phyloP scores from a whole-genome alignment of 352 stramenopile genomes.

The Globisporangium megalacanthum region DNA sequence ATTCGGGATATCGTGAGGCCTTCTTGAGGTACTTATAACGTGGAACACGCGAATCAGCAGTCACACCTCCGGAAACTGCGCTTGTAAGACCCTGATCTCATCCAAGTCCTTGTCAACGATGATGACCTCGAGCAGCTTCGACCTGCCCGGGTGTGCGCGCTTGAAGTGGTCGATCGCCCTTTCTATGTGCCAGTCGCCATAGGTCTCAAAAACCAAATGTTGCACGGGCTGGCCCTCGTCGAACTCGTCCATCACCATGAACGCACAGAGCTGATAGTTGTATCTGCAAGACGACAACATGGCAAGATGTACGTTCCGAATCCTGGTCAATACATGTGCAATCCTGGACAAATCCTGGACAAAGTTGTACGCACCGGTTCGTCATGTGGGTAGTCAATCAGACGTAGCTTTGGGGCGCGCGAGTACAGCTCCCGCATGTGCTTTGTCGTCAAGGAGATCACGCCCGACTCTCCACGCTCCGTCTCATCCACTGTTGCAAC shows the following conservation, averaged over 20 bases:
- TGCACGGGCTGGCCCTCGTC: constrained; percentile 9
- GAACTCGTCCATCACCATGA: constrained; percentile 20
- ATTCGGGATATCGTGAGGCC: constrained; percentile 8
- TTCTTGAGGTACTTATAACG: constrained; percentile 19
- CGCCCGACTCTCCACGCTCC: too few relatives aligned
- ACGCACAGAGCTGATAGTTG: too few relatives aligned
- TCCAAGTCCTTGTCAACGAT: constrained; percentile 26
- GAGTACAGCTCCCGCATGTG: too few relatives aligned
- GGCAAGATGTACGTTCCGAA: constrained; percentile 24
- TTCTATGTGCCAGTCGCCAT: constrained; percentile 21
- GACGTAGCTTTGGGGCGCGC: too few relatives aligned
- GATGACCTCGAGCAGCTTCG: constrained; percentile 12
- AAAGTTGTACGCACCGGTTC: too few relatives aligned
- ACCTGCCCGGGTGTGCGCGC: constrained; percentile 1
- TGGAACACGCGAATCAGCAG: constrained; percentile 23
- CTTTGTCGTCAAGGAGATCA: too few relatives aligned
- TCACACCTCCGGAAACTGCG: constrained; percentile 7
- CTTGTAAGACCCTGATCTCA: constrained; percentile 18
- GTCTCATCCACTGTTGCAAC: too few relatives aligned
- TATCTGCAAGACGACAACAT: too few relatives aligned
- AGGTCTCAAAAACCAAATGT: constrained; percentile 13
- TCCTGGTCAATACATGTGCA: too few relatives aligned
- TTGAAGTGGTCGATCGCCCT: constrained; percentile 8
- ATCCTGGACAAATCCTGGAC: too few relatives aligned
- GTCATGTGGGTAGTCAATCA: too few relatives aligned